Evolutionary conservation across 345 rosid species (phyloP), one percentile per base, ranked within the genome.

Genomic region (Mercurialis annua): DNA sequence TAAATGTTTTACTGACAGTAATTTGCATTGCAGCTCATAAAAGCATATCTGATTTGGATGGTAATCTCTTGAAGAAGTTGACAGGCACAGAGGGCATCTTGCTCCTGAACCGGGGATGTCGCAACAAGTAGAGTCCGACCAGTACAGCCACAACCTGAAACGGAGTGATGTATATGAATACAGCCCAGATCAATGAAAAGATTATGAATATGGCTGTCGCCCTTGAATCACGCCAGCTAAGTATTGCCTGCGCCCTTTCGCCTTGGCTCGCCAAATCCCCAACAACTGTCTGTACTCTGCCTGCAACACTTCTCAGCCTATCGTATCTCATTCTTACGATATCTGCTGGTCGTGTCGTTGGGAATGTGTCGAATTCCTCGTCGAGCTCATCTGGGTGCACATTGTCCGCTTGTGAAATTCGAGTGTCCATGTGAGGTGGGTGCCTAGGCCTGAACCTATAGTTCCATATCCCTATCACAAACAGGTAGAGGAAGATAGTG

Each of bases 31-130:
- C 60, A 34, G 23, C 21, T 75, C 71, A 75, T 16, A 75, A 48
- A n/a, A 75, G 47, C 59, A 61, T 27, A 40, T 75, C 79, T 34
- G 79, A 61, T 58, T 29, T 65, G 71, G 79, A 34, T 34, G 79
- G 79, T 42, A 75, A 55, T 66, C 79, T 65, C 71, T 65, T 75
- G 79, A 75, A 75, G 79, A 75, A 75, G 71, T 75, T 75, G 71
- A 75, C 66, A 21, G 78, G 79, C 16, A 51, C 79, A 5, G 79
- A 60, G n/a, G 79, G 79, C 75, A 75, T 10, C 68, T 40, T 66
- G 64, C 68, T 61, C 67, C 79, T 61, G 68, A 75, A 75, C 53
- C 75, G 60, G 24, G 79, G 79, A 66, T 75, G 79, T 16, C 79
- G 74, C 49, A 75, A 71, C 67, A 65, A 15, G 71, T 59, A 75